These are phyloP conservation scores for Sporothrix protearum DNA, from an alignment of 2,329 filamentous ascomycete genomes.

Conservation along the genomic window DNA sequence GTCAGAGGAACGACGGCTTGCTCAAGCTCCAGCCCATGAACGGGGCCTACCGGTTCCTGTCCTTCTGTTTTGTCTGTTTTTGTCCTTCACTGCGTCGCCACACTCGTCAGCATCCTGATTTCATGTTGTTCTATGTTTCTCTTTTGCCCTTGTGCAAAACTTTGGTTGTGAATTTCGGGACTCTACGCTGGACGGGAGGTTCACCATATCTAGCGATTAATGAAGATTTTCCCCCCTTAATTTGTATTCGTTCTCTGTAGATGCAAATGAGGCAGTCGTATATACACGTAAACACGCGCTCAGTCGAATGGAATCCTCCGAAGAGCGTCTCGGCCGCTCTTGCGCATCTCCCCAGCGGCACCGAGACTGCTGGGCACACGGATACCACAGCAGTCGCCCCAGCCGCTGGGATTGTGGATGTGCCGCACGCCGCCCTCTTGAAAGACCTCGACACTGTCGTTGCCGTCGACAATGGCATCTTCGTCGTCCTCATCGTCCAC, in stretches of 20 bases:
- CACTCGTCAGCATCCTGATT: background rate
- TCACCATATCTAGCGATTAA: slow-evolving; percentile 5
- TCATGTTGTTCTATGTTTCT: background rate
- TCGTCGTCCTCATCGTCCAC: slow-evolving; percentile 53
- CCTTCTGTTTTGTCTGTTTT: background rate
- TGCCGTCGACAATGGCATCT: slow-evolving; percentile 44
- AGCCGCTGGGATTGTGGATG: slow-evolving; percentile 67
- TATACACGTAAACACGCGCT: background rate
- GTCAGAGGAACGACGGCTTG: background rate
- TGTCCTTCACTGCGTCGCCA: background rate
- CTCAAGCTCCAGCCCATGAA: background rate
- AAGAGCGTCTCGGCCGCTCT: slow-evolving; percentile 60
- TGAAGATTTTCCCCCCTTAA: background rate
- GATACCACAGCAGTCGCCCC: slow-evolving; percentile 98
- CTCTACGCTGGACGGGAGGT: slow-evolving; percentile 14
- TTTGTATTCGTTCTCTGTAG: background rate
- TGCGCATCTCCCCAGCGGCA: slow-evolving; percentile 83
- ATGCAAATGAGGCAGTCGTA: background rate
- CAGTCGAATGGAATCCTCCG: slow-evolving; percentile 80
- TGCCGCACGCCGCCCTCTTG: slow-evolving; percentile 63
- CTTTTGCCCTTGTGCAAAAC: background rate
- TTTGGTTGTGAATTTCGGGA: background rate
- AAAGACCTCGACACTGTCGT: slow-evolving; percentile 59
- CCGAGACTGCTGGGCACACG: slow-evolving; percentile 93
- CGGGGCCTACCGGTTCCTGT: background rate